These are phyloP conservation scores for Trifolium fragiferum DNA, from an alignment of 306 rosid species.

Conservation along the genomic window DNA sequence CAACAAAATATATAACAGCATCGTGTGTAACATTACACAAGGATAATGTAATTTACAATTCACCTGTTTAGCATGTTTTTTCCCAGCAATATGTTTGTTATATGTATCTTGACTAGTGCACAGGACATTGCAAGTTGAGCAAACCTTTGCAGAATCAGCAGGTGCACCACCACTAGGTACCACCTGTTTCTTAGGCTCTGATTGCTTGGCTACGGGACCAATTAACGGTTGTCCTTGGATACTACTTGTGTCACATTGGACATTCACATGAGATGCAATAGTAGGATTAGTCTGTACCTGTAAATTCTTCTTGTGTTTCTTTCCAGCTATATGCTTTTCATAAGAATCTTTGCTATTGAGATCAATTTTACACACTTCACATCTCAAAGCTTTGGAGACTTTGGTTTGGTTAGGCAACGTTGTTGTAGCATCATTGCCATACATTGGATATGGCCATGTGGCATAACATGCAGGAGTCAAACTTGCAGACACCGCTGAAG, in stretches of 20 bases:
- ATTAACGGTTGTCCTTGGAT: neutral
- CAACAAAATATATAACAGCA: neutral
- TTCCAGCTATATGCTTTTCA: slow-evolving; percentile 53
- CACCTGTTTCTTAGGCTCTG: slow-evolving; percentile 56
- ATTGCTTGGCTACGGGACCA: slow-evolving; percentile 43
- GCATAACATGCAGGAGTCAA: slow-evolving; percentile 45
- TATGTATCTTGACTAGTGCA: slow-evolving; percentile 65
- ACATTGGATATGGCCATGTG: slow-evolving; percentile 42
- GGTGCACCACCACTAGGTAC: slow-evolving; percentile 44
- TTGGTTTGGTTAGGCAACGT: slow-evolving; percentile 44
- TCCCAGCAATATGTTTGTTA: slow-evolving; percentile 62
- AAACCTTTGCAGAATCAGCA: slow-evolving; percentile 53
- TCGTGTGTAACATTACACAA: slow-evolving; percentile 27
- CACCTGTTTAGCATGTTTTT: slow-evolving; percentile 71
- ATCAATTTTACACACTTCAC: slow-evolving; percentile 57
- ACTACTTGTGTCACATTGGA: slow-evolving; percentile 38
- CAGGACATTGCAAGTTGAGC: slow-evolving; percentile 59
- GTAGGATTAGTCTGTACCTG: slow-evolving; percentile 42
- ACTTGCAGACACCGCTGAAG: slow-evolving; percentile 45
- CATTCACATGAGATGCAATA: slow-evolving; percentile 36
- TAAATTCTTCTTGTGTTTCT: slow-evolving; percentile 58
- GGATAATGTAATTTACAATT: slow-evolving; percentile 35
- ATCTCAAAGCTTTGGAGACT: slow-evolving; percentile 41
- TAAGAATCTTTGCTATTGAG: slow-evolving; percentile 54
- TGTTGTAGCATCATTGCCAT: slow-evolving; percentile 21